phyloP scores from a whole-genome alignment of 352 stramenopile genomes.

The Phytopythium boreale region DNA sequence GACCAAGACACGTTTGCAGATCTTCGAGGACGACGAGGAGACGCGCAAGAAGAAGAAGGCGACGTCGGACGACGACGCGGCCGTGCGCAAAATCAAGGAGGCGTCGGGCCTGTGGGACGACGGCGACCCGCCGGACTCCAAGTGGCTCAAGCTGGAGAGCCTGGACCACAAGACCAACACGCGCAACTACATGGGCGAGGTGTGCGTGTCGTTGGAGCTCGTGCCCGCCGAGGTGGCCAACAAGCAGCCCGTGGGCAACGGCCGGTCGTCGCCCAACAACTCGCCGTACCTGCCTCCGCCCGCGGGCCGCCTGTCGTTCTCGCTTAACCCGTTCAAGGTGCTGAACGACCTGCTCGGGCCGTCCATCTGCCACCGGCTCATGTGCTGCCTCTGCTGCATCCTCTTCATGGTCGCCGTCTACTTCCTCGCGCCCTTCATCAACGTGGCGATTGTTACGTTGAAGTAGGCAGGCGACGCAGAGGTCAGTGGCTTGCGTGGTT shows the following conservation, averaged over 20 bases:
- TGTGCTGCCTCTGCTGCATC: conserved; percentile 85
- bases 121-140: conserved; percentile 71
- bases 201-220: conserved; percentile 87
- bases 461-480: conserved; percentile 25
- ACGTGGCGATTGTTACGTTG: conserved; percentile 71
- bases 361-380: conserved; percentile 80
- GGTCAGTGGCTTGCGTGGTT: background rate
- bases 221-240: conserved; percentile 85
- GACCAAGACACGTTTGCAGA: conserved; percentile 63
- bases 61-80: conserved; percentile 63
- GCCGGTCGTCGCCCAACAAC: conserved; percentile 89
- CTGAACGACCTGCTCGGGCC: conserved; percentile 85
- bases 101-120: conserved; percentile 84
- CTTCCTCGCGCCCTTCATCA: conserved; percentile 85
- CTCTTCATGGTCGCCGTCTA: conserved; percentile 84
- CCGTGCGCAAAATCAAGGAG: conserved; percentile 82
- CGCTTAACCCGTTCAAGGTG: conserved; percentile 90
- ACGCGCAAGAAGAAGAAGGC: conserved; percentile 83
- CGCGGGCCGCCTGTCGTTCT: conserved; percentile 88
- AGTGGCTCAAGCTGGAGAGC: conserved; percentile 83
- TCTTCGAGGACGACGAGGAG: conserved; percentile 83
- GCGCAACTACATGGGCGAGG: conserved; percentile 82
- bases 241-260: conserved; percentile 73
- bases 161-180: conserved; percentile 80
- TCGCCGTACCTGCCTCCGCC: conserved; percentile 91